phyloP scores from a whole-genome alignment of 768 basidiomycete genomes.

The Ephemerocybe angulata region DNA sequence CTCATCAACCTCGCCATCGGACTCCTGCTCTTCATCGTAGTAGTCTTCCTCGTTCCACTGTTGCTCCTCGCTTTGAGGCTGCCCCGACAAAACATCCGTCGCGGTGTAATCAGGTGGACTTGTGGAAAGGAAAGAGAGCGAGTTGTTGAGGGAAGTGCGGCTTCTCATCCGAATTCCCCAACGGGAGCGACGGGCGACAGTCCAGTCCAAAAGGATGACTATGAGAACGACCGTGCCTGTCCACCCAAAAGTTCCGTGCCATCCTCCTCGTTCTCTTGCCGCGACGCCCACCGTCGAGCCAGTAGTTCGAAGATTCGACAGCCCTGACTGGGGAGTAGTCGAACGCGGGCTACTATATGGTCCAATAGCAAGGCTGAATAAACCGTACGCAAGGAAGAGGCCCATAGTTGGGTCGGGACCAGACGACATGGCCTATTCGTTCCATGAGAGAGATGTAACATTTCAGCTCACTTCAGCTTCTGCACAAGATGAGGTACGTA shows the following conservation, averaged over 20 bases:
- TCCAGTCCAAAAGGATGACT: conserved; percentile 7
- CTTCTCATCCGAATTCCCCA: neutral
- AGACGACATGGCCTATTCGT: conserved; percentile 11
- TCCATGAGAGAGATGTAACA: neutral
- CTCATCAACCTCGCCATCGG: neutral
- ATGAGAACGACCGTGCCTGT: conserved; percentile 6
- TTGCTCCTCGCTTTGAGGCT: neutral
- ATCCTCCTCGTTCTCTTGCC: conserved; percentile 10
- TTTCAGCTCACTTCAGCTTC: neutral
- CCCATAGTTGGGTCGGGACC: conserved; percentile 18
- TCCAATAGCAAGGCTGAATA: conserved; percentile 12
- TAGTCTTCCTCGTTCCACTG: neutral
- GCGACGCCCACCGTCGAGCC: neutral
- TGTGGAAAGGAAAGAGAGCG: neutral
- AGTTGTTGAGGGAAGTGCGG: neutral
- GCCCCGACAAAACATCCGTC: neutral
- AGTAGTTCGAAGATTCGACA: neutral
- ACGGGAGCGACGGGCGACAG: neutral
- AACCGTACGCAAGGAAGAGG: conserved; percentile 7
- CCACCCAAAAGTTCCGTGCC: conserved; percentile 14
- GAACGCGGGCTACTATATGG: neutral
- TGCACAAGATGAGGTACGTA: neutral
- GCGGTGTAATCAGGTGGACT: neutral
- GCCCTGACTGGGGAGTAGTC: neutral
- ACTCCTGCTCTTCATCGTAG: neutral